Percentiles rank a stretch among this genome's conserved stretches.
Conservation (phyloP, 768 basidiomycete genomes). For the Cystobasidium tubakii region DNA sequence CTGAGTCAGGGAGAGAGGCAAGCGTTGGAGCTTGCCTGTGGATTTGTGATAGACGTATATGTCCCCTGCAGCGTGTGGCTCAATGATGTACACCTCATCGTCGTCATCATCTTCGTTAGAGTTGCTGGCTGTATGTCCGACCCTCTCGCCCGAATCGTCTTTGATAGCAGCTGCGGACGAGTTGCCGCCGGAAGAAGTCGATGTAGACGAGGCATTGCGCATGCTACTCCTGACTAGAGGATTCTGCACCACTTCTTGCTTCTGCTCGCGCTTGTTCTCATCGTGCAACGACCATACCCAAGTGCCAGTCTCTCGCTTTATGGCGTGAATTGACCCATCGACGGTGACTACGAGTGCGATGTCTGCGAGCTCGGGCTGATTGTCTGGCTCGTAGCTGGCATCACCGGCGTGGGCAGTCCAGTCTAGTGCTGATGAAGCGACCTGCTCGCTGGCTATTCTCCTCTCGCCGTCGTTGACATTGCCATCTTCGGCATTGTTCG, state of each 20-base stretch:
- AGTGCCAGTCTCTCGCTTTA: constrained; percentile 77
- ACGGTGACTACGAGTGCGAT: constrained; percentile 84
- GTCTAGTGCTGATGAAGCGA: background rate
- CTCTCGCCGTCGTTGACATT: background rate
- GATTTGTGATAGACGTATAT: constrained; percentile 70
- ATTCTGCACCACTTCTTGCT: constrained; percentile 38
- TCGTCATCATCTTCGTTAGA: constrained; percentile 38
- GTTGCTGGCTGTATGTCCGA: constrained; percentile 47
- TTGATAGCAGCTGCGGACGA: constrained; percentile 52
- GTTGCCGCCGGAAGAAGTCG: constrained; percentile 71
- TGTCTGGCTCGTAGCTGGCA: background rate
- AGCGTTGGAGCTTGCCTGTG: constrained; percentile 59
- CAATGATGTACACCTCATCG: constrained; percentile 80
- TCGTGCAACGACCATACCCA: constrained; percentile 79
- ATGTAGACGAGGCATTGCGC: constrained; percentile 55
- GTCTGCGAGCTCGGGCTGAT: constrained; percentile 65
- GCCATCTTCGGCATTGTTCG: background rate
- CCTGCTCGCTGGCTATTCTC: background rate
- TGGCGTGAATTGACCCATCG: constrained; percentile 88
- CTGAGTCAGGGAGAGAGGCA: constrained; percentile 85
- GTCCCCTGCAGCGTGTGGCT: constrained; percentile 79
- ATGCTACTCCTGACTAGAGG: constrained; percentile 41
- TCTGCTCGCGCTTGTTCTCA: constrained; percentile 43
- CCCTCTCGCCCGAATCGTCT: constrained; percentile 58
- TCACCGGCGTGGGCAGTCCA: background rate